Conservation (phyloP, 768 basidiomycete genomes). For the Tricholomella constricta region DNA sequence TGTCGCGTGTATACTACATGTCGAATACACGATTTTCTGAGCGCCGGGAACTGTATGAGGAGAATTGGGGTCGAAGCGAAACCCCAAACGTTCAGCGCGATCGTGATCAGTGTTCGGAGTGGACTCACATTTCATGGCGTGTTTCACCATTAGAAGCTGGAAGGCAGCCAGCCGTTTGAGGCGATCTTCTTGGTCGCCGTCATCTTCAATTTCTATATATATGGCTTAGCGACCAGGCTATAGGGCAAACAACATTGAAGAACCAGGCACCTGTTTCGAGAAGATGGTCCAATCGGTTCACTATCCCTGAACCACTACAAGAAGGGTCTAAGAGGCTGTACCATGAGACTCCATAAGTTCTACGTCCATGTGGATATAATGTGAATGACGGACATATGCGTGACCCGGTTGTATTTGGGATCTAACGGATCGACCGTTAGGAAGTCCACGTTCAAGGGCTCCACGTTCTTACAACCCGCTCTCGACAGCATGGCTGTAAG, state of each 20-base stretch:
- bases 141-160: conserved; percentile 88
- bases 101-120: conserved; percentile 4
- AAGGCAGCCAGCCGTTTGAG: conserved; percentile 84
- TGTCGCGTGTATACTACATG: conserved; percentile 89
- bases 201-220: conserved; percentile 55
- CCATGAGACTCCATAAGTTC: conserved; percentile 2
- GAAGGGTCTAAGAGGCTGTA: conserved; percentile 90
- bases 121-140: conserved; percentile 89
- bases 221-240: not conserved
- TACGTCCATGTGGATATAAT: not conserved
- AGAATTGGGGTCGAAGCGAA: conserved; percentile 6
- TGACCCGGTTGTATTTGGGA: conserved; percentile 60
- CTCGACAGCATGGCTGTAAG: conserved; percentile 84
- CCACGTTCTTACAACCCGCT: conserved; percentile 82
- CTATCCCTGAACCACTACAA: conserved; percentile 93
- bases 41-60: conserved; percentile 66
- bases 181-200: conserved; percentile 62
- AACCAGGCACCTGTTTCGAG: conserved; percentile 62
- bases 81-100: conserved; percentile 5
- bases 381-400: conserved; percentile 75
- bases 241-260: not conserved
- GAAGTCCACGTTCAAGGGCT: conserved; percentile 80
- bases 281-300: conserved; percentile 86
- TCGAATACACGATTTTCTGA: conserved; percentile 89
- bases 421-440: conserved; percentile 72